These are phyloP conservation scores for Claviceps pazoutovae DNA, from an alignment of 2,329 filamentous ascomycete genomes.

Conservation along the genomic window DNA sequence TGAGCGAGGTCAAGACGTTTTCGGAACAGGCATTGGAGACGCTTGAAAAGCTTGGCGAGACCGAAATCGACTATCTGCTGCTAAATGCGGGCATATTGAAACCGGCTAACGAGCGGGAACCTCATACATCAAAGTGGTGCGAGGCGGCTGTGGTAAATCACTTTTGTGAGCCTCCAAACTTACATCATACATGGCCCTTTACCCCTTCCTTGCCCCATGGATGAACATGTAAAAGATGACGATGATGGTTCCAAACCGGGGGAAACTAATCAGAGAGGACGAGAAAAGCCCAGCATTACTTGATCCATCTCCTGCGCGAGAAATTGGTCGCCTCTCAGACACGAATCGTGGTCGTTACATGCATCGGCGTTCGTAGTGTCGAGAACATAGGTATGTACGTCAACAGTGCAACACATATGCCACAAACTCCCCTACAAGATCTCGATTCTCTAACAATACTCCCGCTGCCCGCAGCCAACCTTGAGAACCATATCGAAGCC, in stretches of 20 bases:
- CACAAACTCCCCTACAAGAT: too few relatives aligned
- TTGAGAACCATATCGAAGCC: constrained; percentile 26
- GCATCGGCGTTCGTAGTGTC: constrained; percentile 30
- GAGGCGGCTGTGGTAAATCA: constrained; percentile 39
- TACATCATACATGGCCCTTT: too few relatives aligned
- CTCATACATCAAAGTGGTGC: constrained; percentile 33
- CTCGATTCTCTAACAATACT: constrained; percentile 1
- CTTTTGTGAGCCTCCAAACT: constrained; percentile 24
- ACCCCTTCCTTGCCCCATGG: too few relatives aligned
- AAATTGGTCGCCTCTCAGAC: constrained; percentile 32
- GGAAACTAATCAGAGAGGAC: not conserved
- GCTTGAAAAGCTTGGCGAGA: constrained; percentile 19
- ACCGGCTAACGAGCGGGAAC: constrained; percentile 20
- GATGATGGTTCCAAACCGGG: too few relatives aligned
- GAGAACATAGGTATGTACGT: constrained; percentile 20
- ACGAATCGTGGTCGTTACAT: constrained; percentile 37
- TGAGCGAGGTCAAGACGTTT: constrained; percentile 31
- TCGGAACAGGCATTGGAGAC: constrained; percentile 27
- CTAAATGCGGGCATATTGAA: constrained; percentile 33
- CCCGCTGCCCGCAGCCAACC: constrained; percentile 12
- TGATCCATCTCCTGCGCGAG: constrained; percentile 33
- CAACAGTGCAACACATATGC: not conserved
- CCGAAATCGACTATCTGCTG: constrained; percentile 33
- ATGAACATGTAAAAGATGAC: too few relatives aligned
- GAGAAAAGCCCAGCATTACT: constrained; percentile 36